A percentile compares a stretch with the other conserved stretches of the same genome.
These are phyloP conservation scores for Sordariomycetes sp. DNA, from an alignment of 2,329 filamentous ascomycete species.

Conservation along the genomic window DNA sequence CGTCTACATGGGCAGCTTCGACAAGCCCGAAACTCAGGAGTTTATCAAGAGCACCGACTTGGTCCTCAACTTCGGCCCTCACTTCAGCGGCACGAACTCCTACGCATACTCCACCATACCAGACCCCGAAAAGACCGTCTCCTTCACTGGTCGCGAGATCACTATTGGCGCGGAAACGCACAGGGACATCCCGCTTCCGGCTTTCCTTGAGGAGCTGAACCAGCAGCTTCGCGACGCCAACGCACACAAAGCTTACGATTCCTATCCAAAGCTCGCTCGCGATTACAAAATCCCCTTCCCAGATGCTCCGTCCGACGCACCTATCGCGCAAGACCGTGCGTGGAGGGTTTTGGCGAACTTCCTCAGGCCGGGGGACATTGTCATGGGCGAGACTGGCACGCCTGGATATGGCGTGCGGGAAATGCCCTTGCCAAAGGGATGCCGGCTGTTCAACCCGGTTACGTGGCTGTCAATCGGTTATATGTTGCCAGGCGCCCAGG, in stretches of 20 bases:
- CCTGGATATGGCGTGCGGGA: constrained; percentile 43
- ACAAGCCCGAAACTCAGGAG: constrained; percentile 18
- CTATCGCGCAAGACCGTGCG: constrained; percentile 37
- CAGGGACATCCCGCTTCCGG: constrained; percentile 9
- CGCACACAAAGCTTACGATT: neutral
- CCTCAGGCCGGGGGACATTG: constrained; percentile 41
- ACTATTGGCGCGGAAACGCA: neutral
- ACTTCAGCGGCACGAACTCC: constrained; percentile 36
- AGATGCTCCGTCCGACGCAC: constrained; percentile 11
- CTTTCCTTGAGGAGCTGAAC: constrained; percentile 15
- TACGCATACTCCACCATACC: constrained; percentile 27
- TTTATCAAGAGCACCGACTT: constrained; percentile 33
- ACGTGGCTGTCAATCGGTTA: constrained; percentile 54
- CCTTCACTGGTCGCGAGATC: constrained; percentile 15
- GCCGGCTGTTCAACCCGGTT: constrained; percentile 36
- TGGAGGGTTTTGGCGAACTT: constrained; percentile 36
- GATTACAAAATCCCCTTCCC: constrained; percentile 7
- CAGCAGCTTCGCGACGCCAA: neutral
- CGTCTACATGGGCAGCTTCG: constrained; percentile 34
- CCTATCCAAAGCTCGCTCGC: neutral
- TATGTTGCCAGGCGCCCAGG: constrained; percentile 48
- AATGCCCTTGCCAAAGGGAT: constrained; percentile 37
- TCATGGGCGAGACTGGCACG: constrained; percentile 51
- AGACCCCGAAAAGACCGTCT: constrained; percentile 18
- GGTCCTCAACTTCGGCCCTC: constrained; percentile 34